phyloP scores from a whole-genome alignment of 1,139 yeast species.

The Pichia sp. region DNA sequence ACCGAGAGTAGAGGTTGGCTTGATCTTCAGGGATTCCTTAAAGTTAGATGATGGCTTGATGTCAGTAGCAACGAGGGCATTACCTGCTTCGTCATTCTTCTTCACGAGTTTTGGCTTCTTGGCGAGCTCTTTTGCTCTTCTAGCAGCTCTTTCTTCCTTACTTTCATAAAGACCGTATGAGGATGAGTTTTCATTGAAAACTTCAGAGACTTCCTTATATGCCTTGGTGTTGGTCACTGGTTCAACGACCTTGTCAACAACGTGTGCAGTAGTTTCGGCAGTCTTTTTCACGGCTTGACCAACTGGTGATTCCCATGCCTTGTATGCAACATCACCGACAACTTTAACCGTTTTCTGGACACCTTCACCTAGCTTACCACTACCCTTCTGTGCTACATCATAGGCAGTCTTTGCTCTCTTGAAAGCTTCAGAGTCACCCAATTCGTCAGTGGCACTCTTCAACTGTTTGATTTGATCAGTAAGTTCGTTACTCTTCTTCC shows the following conservation, averaged over 20 bases:
- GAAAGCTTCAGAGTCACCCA: conserved; percentile 92
- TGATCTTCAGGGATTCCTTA: conserved; percentile 63
- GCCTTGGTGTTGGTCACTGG: conserved; percentile 90
- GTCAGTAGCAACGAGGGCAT: conserved; percentile 75
- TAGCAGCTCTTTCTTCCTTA: conserved; percentile 71
- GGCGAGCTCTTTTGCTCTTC: conserved; percentile 64
- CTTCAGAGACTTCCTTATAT: conserved; percentile 83
- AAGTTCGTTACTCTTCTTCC: conserved; percentile 83
- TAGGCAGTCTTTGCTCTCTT: conserved; percentile 91
- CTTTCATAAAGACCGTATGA: conserved; percentile 90
- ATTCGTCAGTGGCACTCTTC: conserved; percentile 92
- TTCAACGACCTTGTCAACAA: conserved; percentile 79
- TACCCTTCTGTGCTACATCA: conserved; percentile 72
- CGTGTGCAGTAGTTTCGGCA: conserved; percentile 73
- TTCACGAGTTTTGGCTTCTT: conserved; percentile 57
- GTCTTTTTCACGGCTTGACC: conserved; percentile 83
- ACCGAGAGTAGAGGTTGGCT: conserved; percentile 62
- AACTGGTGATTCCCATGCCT: conserved; percentile 96
- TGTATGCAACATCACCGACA: conserved; percentile 81
- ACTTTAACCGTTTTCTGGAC: conserved; percentile 89
- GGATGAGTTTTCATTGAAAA: conserved; percentile 86
- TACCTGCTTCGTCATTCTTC: conserved; percentile 83
- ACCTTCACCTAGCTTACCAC: conserved; percentile 78
- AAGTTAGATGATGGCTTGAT: conserved; percentile 46
- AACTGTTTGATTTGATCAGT: conserved; percentile 91